Conservation (phyloP, 1,284 basidiomycete species). For the Cryptococcus sp. region DNA sequence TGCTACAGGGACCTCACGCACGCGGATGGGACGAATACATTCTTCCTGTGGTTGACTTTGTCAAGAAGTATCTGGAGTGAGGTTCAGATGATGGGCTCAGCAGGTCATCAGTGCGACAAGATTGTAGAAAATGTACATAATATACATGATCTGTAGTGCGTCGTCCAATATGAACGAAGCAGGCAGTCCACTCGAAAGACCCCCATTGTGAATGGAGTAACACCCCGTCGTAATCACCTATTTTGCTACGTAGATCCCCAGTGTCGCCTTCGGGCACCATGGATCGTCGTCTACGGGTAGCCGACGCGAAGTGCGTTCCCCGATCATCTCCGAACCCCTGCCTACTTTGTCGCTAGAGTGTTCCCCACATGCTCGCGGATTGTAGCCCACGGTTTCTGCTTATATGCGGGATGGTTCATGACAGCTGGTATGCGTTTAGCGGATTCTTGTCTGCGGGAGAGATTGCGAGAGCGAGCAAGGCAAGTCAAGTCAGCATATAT, state of each 20-base stretch:
- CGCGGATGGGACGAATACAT: constrained; percentile 31
- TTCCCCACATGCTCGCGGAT: constrained; percentile 51
- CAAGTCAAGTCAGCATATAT: background rate
- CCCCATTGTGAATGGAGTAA: too few species aligned
- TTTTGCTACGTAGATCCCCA: too few species aligned
- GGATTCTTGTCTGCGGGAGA: constrained; percentile 30
- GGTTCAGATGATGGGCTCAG: background rate
- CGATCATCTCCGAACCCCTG: background rate
- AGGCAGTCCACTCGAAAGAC: too few species aligned
- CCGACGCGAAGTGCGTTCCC: background rate
- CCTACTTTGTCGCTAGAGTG: constrained; percentile 32
- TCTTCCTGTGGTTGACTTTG: constrained; percentile 27
- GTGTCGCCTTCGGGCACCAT: too few species aligned
- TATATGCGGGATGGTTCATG: constrained; percentile 47
- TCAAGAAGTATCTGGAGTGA: constrained; percentile 19
- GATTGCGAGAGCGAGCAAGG: too few species aligned
- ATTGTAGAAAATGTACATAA: background rate
- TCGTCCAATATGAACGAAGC: background rate
- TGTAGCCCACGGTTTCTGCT: constrained; percentile 50
- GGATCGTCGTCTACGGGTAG: too few species aligned
- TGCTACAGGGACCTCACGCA: constrained; percentile 22
- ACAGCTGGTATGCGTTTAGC: constrained; percentile 47
- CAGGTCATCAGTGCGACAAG: too few species aligned
- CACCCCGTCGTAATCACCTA: too few species aligned
- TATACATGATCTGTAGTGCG: background rate